These are phyloP conservation scores for Fusarium redolens DNA, from an alignment of 2,329 filamentous ascomycete species.

Conservation along the genomic window DNA sequence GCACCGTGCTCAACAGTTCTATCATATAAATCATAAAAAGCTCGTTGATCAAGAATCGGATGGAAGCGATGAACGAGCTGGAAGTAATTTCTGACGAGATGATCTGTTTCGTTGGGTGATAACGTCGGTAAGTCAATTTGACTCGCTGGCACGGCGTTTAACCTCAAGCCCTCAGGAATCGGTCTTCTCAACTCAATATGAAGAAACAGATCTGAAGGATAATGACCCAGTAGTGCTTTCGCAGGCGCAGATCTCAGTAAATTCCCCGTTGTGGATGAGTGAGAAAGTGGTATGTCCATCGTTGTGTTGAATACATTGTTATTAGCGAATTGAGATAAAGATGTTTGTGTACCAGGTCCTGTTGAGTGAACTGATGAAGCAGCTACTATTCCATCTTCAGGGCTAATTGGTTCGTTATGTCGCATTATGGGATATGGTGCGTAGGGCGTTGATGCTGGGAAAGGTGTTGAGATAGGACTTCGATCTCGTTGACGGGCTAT, in stretches of 20 bases:
- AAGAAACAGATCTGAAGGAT: slow-evolving; percentile 31
- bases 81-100: slow-evolving; percentile 25
- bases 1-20: background rate
- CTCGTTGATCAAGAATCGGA: slow-evolving; percentile 24
- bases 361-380: slow-evolving; percentile 25
- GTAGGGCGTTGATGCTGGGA: background rate
- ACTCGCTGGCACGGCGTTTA: slow-evolving; percentile 18
- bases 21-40: slow-evolving; percentile 21
- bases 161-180: slow-evolving; percentile 5
- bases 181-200: slow-evolving; percentile 34
- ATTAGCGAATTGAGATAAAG: slow-evolving; percentile 30
- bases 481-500: slow-evolving; percentile 21
- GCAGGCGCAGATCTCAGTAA: slow-evolving; percentile 28
- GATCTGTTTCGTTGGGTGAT: slow-evolving; percentile 16
- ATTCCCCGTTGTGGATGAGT: slow-evolving; percentile 32
- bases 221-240: slow-evolving; percentile 18
- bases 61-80: slow-evolving; percentile 32
- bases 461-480: slow-evolving; percentile 13
- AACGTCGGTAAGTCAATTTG: slow-evolving; percentile 23
- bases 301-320: slow-evolving; percentile 39
- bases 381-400: slow-evolving; percentile 8
- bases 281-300: slow-evolving; percentile 35
- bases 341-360: slow-evolving; percentile 19
- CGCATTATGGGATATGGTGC: background rate
- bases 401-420: slow-evolving; percentile 17